Base-by-base conservation (phyloP, 805 yeast genomes). In the Sporopachydermia lactativora region DNA sequence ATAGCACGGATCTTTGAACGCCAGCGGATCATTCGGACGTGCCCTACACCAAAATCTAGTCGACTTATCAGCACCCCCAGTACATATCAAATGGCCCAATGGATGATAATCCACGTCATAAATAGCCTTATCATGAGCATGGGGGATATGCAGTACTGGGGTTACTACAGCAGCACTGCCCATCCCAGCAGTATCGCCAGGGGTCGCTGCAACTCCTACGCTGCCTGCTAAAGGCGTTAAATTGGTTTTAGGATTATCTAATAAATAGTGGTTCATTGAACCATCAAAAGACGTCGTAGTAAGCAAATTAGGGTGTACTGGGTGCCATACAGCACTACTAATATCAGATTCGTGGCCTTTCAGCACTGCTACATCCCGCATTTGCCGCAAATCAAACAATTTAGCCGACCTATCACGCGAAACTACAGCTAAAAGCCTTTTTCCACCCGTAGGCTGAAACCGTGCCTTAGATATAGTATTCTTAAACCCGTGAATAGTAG, bases 1-100 rank as follows among this genome's bases (percentile, higher is more conserved):
- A 59, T 86, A 85, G 42, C 84, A 76, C 13, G 84, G 81, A 56
- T 84, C 95, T 47, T 77, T 74, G 62, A 75, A 85, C 2, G 83
- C 81, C 53, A 71, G 73, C 1, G 84, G 81, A 61, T 92, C 98
- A 49, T 78, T 80, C 2, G 96, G 96, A 54, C 94, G 69, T 1
- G 94, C 81, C 40, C 99, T 68, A 19, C 88, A 76, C 99, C 99
- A 92, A 60, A 94, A 83, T 42, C 96, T 63, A 17, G 94, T 83
- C 3, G 94, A 76, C 54, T 92, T 74, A 58, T 92, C 99, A 43
- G 92, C 85, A 15, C 96, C 89, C 0, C 96, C 97, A 4, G 96
- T 77, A 42, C 94, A 77, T 28, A 92, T 63, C 39, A 89, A 64
- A 59, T 92, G 96, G 3, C 99, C 99, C 50, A 82, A 64, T 2